Evolutionary conservation across 441 rosid genomes (phyloP), one percentile per base, ranked within the genome.

Genomic region (Hura crepitans): DNA sequence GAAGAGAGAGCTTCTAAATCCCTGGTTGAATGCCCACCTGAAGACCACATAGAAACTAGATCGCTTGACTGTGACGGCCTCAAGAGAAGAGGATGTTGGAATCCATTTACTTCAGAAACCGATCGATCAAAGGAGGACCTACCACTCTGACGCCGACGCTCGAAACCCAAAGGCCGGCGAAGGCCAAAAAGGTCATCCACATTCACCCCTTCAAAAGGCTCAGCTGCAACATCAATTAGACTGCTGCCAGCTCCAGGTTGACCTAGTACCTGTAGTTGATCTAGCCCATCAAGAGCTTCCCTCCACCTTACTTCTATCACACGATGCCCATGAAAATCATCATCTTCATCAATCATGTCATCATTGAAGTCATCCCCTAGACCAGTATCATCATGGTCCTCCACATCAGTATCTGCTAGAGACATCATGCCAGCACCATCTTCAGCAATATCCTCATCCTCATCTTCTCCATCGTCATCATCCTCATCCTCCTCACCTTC

Each of bases 351-450:
- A 72, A 90, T 79, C 97, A 95, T 88, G 61, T 95, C 96, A 86
- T 90, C 97, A 73, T 87, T 88, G 80, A 82, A 92, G 71, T 90
- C 98, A 87, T 89, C 99, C 71, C 90, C 96, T 81, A 89, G 81
- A 63, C 92, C 98, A 76, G 89, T 70, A 81, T 95, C 99, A 81
- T 95, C 97, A 71, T 87, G 96, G 81, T 95, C 99, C 70, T 95
- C 99, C 66, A 82, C 95, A 79, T 95, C 98, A 62, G 97, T 95
- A 83, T 90, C 98, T 68, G 87, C 93, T 43, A 92, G 83, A 71
- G 98, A 90, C 96, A 95, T 95, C 87, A 88, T 85, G 55, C 92
- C 96, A 74, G 90, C 90, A 82, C 97, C 98, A 82, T 92, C 98
- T 81, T 87, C 99, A 70, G 89, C 93, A 81, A 86, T 86, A 79